Evolutionary conservation across 805 yeast genomes (phyloP), one percentile per base, ranked within the genome.

Genomic region (Cyberlindnera subsufficiens): DNA sequence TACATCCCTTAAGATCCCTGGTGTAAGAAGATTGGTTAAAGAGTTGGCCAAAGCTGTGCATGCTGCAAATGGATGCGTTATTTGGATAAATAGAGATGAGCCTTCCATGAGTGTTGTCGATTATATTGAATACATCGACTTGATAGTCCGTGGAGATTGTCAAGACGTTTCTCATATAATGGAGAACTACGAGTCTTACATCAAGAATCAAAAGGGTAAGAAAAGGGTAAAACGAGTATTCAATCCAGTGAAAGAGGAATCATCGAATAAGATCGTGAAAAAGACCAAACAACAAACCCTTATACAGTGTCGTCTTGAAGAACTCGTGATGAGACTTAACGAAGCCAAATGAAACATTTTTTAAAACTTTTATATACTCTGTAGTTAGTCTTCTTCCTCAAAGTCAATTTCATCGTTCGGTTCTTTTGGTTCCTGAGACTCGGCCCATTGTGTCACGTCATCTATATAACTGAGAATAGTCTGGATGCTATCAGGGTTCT

Each of bases 371-470:
- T 22, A 15, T 35, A 20, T 35, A 35, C n/a, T 22, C 20, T 10
- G 17, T 16, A 42, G 58, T 22, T 43, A 51, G 42, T 69, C 73
- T 42, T 74, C 74, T 13, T 78, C 86, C 13, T 80, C 86, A n/a
- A 77, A 59, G 32, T 78, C 84, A 14, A 74, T 53, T 47, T 81
- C 86, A 52, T 88, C 97, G 25, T 77, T 75, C 0, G 98, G 98
- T 61, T 91, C 97, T 60, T 91, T 91, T 30, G 97, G 98, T 63
- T 93, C 99, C 63, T 93, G 98, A 4, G 79, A 68, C 60, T 93
- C 99, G 18, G 87, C 81, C 99, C 99, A 93, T 60, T 93, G 99
- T 0, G 99, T 93, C 25, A 91, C 84, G 61, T 93, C 99, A 59
- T 93, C 99, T 18, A 93, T 86, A 60, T 89, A 89, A 58, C 95